Evolutionary conservation across 192 early-diverging fungal species (phyloP).

Genomic region (Coemansia sp.): DNA sequence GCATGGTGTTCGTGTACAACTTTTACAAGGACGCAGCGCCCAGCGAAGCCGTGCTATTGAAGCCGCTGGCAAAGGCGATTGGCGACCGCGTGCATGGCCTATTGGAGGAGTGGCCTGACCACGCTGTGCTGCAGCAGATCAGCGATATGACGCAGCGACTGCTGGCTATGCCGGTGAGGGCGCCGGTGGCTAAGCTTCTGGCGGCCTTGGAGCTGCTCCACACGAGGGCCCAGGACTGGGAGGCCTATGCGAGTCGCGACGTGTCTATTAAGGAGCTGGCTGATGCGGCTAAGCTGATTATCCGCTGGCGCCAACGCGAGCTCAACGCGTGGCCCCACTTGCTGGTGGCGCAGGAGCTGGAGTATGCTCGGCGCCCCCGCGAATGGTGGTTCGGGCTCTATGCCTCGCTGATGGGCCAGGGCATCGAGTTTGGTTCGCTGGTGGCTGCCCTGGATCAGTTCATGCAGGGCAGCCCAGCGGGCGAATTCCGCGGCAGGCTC

Average conservation of each 20-base stretch:
- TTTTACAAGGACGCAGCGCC: conserved; percentile 87
- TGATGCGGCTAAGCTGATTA: conserved; percentile 68
- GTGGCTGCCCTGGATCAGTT: conserved; percentile 80
- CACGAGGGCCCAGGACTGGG: conserved; percentile 91
- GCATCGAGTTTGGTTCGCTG: conserved; percentile 21
- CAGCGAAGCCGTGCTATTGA: conserved; percentile 66
- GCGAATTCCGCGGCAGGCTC: conserved; percentile 77
- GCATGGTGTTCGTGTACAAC: conserved; percentile 62
- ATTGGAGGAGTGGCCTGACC: conserved; percentile 84
- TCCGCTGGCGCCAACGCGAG: conserved; percentile 91
- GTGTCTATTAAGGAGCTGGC: conserved; percentile 71
- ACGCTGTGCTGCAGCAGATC: conserved; percentile 80
- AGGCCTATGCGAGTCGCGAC: conserved; percentile 78
- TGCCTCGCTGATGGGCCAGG: conserved; percentile 22
- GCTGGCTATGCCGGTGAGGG: conserved; percentile 63
- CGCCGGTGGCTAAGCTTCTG: conserved; percentile 87
- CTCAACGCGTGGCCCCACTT: conserved; percentile 87
- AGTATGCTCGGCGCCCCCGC: conserved; percentile 61
- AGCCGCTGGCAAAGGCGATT: conserved; percentile 61
- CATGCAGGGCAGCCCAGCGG: conserved; percentile 69
- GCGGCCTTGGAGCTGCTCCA: conserved; percentile 87
- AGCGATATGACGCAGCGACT: conserved; percentile 60
- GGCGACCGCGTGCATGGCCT: conserved; percentile 61
- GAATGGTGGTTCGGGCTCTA: conserved; percentile 89
- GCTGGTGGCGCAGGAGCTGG: conserved; percentile 76